These are phyloP conservation scores for Leucoagaricus sp. DNA, from an alignment of 1,284 basidiomycete species.

Conservation along the genomic window DNA sequence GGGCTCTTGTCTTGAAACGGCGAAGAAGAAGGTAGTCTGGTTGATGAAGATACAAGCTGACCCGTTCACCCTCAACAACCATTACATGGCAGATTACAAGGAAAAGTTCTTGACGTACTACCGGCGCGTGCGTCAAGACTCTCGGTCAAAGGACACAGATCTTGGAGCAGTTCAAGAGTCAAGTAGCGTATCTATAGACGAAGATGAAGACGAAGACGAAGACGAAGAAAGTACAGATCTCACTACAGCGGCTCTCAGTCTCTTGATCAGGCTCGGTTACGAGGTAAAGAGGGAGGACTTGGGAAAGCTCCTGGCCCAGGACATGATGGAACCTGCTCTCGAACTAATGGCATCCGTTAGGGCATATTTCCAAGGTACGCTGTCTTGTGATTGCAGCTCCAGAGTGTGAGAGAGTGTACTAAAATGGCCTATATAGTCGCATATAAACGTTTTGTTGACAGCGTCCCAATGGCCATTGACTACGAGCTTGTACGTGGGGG, in stretches of 20 bases:
- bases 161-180: slow-evolving; percentile 22
- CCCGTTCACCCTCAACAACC: slow-evolving; percentile 54
- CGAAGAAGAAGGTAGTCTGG: slow-evolving; percentile 45
- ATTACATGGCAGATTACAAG: slow-evolving; percentile 53
- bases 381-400: neutral
- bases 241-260: slow-evolving; percentile 34
- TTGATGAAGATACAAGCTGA: slow-evolving; percentile 47
- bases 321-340: slow-evolving; percentile 53
- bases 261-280: slow-evolving; percentile 44
- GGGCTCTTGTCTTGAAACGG: slow-evolving; percentile 34
- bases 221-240: neutral
- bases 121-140: slow-evolving; percentile 37
- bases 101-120: slow-evolving; percentile 54
- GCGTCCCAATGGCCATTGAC: slow-evolving; percentile 61
- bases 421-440: slow-evolving; percentile 43
- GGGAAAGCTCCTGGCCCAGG: slow-evolving; percentile 49
- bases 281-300: slow-evolving; percentile 41
- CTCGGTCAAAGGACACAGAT: slow-evolving; percentile 30
- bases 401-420: neutral
- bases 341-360: slow-evolving; percentile 67
- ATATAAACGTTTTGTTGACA: slow-evolving; percentile 65
- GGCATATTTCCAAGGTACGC: slow-evolving; percentile 67
- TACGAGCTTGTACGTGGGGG: slow-evolving; percentile 52
- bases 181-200: neutral
- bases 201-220: neutral